These are phyloP conservation scores for Xerophyta viscosa DNA, from an alignment of 106 monocot genomes.

Conservation along the genomic window DNA sequence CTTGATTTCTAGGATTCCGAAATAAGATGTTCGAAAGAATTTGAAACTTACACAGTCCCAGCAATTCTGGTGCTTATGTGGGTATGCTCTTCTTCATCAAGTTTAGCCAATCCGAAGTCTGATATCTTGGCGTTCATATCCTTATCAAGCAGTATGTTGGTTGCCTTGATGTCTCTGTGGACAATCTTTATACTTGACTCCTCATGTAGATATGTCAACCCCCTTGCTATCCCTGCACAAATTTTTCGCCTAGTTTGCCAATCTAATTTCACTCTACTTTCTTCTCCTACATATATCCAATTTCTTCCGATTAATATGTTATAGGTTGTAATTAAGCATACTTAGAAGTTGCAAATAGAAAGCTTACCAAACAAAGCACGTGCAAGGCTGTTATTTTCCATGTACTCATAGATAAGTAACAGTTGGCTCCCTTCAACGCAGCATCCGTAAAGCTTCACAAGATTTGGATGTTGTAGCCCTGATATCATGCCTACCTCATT, in stretches of 20 bases:
- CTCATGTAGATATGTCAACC: slow-evolving; percentile 39
- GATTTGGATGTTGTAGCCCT: slow-evolving; percentile 38
- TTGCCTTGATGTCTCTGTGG: slow-evolving; percentile 40
- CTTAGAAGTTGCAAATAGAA: too few relatives aligned
- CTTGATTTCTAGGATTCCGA: too few relatives aligned
- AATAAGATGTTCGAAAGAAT: too few relatives aligned
- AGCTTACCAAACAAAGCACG: slow-evolving; percentile 33
- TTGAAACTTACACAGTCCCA: slow-evolving; percentile 46
- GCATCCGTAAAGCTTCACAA: slow-evolving; percentile 35
- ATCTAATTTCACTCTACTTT: slow-evolving; percentile 13
- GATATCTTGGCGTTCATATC: slow-evolving; percentile 38
- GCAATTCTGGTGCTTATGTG: slow-evolving; percentile 41
- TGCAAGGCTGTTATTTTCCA: slow-evolving; percentile 40
- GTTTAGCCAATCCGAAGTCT: slow-evolving; percentile 40
- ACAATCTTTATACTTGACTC: slow-evolving; percentile 47
- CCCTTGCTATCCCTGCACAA: slow-evolving; percentile 39
- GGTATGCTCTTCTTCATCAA: slow-evolving; percentile 31
- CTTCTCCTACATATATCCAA: slow-evolving; percentile 7
- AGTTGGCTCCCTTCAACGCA: slow-evolving; percentile 37
- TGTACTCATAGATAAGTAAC: slow-evolving; percentile 32
- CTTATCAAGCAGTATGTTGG: slow-evolving; percentile 31
- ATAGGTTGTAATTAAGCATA: too few relatives aligned
- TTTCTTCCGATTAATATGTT: too few relatives aligned
- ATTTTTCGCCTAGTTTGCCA: slow-evolving; percentile 37
- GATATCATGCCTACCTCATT: slow-evolving; percentile 45